Percentiles rank a stretch among this genome's conserved stretches.
phyloP scores from a whole-genome alignment of 306 rosid species.

The Cucurbita ficifolia region DNA sequence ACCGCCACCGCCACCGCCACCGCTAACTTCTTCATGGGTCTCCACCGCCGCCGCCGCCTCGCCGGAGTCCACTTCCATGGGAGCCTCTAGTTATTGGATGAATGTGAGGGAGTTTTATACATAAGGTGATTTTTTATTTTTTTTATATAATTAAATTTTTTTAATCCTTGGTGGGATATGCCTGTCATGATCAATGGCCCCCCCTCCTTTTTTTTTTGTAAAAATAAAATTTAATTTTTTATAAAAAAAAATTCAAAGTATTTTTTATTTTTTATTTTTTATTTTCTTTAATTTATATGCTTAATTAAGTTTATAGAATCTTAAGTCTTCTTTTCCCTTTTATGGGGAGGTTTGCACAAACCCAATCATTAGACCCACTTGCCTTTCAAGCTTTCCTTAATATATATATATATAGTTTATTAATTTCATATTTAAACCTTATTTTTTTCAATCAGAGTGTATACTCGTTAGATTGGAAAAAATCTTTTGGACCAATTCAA shows the following conservation, averaged over 20 bases:
- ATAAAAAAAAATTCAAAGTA: neutral
- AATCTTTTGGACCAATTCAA: no score
- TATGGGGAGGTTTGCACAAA: neutral
- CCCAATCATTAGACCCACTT: slow-evolving; percentile 7
- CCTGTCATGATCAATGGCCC: slow-evolving; percentile 52
- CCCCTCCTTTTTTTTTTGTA: neutral
- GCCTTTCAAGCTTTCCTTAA: neutral
- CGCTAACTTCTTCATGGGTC: neutral
- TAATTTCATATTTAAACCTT: neutral
- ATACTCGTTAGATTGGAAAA: no score
- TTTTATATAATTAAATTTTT: neutral
- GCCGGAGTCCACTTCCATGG: slow-evolving; percentile 13
- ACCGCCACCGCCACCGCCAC: neutral
- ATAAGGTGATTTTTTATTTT: neutral
- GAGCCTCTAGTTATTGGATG: neutral
- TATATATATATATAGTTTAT: neutral
- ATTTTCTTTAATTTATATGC: neutral
- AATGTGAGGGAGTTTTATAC: neutral
- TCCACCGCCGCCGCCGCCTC: slow-evolving; percentile 17
- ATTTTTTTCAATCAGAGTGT: neutral
- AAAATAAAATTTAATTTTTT: neutral
- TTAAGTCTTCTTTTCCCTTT: neutral
- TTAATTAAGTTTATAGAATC: slow-evolving; percentile 5
- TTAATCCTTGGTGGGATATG: slow-evolving; percentile 47
- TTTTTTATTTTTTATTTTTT: neutral